These are phyloP conservation scores for Ceriops tagal DNA, from an alignment of 345 rosid genomes.

Conservation along the genomic window DNA sequence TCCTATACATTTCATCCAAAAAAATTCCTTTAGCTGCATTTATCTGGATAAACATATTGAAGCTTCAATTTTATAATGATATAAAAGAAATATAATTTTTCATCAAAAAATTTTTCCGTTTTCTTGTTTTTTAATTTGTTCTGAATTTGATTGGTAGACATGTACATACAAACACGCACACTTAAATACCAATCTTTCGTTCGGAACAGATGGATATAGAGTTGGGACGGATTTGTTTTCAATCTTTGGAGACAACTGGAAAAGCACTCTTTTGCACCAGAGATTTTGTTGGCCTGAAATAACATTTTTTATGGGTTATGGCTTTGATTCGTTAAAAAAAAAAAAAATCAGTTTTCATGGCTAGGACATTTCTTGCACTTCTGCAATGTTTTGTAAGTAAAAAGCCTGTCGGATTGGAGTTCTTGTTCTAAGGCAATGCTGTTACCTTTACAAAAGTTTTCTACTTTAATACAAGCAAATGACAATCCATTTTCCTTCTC, in stretches of 20 bases:
- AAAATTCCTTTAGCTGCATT: too few relatives aligned
- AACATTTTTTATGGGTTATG: constrained; percentile 1
- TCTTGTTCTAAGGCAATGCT: too few relatives aligned
- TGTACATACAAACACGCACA: neutral
- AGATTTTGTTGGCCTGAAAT: neutral
- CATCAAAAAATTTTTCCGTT: neutral
- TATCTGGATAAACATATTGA: too few relatives aligned
- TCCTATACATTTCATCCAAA: too few relatives aligned
- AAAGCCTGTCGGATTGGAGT: too few relatives aligned
- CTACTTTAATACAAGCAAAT: constrained; percentile 3
- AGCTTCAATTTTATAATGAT: too few relatives aligned
- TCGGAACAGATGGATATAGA: neutral
- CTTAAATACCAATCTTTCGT: too few relatives aligned
- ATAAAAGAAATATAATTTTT: neutral
- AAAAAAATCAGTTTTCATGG: constrained; percentile 5
- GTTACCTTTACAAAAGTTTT: neutral
- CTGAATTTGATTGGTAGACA: neutral
- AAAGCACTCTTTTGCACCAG: neutral
- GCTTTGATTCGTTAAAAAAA: constrained; percentile 10
- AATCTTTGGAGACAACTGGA: neutral
- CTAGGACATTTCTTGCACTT: neutral
- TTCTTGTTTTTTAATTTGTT: neutral
- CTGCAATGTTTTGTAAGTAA: too few relatives aligned
- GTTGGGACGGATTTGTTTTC: neutral
- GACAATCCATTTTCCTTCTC: neutral